Evolutionary conservation across 2,329 filamentous ascomycete species (phyloP).

Genomic region (Magnaporthiopsis rhizophila): DNA sequence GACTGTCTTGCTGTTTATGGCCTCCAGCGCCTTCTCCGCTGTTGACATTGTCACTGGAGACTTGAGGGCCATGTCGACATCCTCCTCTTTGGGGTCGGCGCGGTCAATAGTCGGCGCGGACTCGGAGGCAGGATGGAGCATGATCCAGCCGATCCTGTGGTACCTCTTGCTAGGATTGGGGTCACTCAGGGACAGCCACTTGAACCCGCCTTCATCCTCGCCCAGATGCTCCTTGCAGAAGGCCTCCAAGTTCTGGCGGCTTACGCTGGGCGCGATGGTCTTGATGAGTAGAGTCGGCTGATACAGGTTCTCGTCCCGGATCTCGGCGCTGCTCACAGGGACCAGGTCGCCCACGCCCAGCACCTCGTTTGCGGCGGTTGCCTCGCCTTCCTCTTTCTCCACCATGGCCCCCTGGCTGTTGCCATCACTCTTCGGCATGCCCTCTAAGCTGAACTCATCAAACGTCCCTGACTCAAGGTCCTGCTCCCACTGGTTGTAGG

Average conservation of each 20-base stretch:
- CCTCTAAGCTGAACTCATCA: slow-evolving; percentile 90
- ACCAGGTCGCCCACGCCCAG: slow-evolving; percentile 87
- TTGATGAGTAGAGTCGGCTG: slow-evolving; percentile 96
- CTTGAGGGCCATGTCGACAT: slow-evolving; percentile 48
- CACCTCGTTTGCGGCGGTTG: slow-evolving; percentile 84
- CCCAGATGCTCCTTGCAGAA: slow-evolving; percentile 94
- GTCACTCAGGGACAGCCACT: slow-evolving; percentile 91
- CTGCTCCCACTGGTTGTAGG: slow-evolving; percentile 81
- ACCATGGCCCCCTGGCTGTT: slow-evolving; percentile 78
- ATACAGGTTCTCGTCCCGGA: slow-evolving; percentile 79
- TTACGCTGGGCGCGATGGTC: slow-evolving; percentile 94
- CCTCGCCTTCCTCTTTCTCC: slow-evolving; percentile 94
- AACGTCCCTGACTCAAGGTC: slow-evolving; percentile 81
- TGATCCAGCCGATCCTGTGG: slow-evolving; percentile 97
- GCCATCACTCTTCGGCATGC: slow-evolving; percentile 86
- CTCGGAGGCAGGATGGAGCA: slow-evolving; percentile 76
- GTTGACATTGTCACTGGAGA: slow-evolving; percentile 47
- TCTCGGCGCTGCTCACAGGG: slow-evolving; percentile 72
- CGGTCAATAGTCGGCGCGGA: slow-evolving; percentile 50
- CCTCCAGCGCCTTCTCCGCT: slow-evolving; percentile 80
- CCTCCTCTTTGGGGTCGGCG: slow-evolving; percentile 60
- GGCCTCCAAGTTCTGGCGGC: slow-evolving; percentile 81
- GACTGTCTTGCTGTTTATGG: slow-evolving; percentile 96
- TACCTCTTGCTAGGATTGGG: slow-evolving; percentile 96
- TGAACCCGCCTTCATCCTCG: slow-evolving; percentile 85